Evolutionary conservation across 1,284 basidiomycete species (phyloP).

Genomic region (Sanguinoderma infundibulare): DNA sequence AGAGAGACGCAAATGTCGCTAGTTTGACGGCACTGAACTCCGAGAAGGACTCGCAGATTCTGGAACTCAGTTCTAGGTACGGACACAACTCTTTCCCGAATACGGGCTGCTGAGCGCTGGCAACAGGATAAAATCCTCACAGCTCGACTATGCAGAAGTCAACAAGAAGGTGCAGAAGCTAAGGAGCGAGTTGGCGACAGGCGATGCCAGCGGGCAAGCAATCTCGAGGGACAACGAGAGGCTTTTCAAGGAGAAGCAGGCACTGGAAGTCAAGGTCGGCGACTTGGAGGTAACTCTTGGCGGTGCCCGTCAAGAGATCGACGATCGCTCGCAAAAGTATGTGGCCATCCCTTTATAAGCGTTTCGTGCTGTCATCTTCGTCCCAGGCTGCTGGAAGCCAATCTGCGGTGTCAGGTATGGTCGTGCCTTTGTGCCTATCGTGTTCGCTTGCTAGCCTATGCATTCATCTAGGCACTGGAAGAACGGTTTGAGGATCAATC

Average conservation of each 20-base stretch:
- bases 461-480: slow-evolving; percentile 48
- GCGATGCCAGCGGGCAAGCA: slow-evolving; percentile 28
- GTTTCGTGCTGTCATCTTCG: not conserved
- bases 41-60: slow-evolving; percentile 10
- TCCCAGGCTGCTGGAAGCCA: slow-evolving; percentile 31
- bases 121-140: slow-evolving; percentile 29
- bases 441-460: slow-evolving; percentile 31
- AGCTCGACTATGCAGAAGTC: slow-evolving; percentile 24
- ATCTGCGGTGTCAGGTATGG: slow-evolving; percentile 33
- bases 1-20: slow-evolving; percentile 6
- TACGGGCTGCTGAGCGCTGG: not conserved
- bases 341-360: not conserved
- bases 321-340: slow-evolving; percentile 33
- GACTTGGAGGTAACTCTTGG: slow-evolving; percentile 17
- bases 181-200: slow-evolving; percentile 34
- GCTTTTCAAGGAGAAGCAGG: slow-evolving; percentile 16
- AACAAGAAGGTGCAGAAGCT: slow-evolving; percentile 31
- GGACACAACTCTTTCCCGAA: not conserved
- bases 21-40: slow-evolving; percentile 3
- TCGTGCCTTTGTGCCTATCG: not conserved
- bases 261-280: slow-evolving; percentile 14
- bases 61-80: slow-evolving; percentile 9
- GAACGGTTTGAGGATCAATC: slow-evolving; percentile 65
- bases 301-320: slow-evolving; percentile 29
- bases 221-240: slow-evolving; percentile 12